Conservation (phyloP, 805 yeast species). For the Kurtzmaniella fragi region DNA sequence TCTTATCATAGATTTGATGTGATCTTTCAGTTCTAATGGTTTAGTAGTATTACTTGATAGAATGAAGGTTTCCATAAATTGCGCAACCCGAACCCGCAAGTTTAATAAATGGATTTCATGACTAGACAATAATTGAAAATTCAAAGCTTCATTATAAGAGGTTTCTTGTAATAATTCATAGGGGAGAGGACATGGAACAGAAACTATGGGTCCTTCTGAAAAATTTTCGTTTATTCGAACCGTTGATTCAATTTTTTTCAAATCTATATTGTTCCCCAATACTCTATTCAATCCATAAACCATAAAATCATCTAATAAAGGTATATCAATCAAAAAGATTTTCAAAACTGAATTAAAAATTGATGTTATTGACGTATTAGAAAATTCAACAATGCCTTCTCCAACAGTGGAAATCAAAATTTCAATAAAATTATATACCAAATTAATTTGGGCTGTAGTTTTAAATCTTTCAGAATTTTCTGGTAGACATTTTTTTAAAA, state of each 20-base stretch:
- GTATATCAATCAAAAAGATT: conserved; percentile 37
- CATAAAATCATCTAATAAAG: conserved; percentile 34
- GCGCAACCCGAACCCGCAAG: conserved; percentile 42
- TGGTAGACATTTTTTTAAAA: conserved; percentile 41
- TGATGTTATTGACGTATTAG: conserved; percentile 9
- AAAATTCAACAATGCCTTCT: conserved; percentile 22
- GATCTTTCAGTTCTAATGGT: conserved; percentile 29
- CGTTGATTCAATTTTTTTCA: conserved; percentile 35
- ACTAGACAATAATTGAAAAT: conserved; percentile 16
- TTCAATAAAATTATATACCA: conserved; percentile 49
- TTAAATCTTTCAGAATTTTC: conserved; percentile 41
- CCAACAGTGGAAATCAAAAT: conserved; percentile 43
- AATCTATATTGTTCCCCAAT: conserved; percentile 47
- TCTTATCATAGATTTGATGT: conserved; percentile 36
- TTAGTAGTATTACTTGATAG: conserved; percentile 19
- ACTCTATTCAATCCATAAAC: conserved; percentile 51
- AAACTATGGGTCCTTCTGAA: conserved; percentile 16
- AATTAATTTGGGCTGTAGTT: conserved; percentile 38
- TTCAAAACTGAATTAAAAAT: conserved; percentile 28
- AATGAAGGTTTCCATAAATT: conserved; percentile 44
- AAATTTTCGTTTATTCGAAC: conserved; percentile 28
- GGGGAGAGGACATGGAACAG: conserved; percentile 26
- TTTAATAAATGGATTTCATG: conserved; percentile 43
- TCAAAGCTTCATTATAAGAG: conserved; percentile 4
- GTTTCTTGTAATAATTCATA: conserved; percentile 8